A percentile compares a stretch with the other conserved stretches of the same genome.
These are phyloP conservation scores for Warburgia ugandensis DNA, from an alignment of 164 flowering plant genomes.

Conservation along the genomic window DNA sequence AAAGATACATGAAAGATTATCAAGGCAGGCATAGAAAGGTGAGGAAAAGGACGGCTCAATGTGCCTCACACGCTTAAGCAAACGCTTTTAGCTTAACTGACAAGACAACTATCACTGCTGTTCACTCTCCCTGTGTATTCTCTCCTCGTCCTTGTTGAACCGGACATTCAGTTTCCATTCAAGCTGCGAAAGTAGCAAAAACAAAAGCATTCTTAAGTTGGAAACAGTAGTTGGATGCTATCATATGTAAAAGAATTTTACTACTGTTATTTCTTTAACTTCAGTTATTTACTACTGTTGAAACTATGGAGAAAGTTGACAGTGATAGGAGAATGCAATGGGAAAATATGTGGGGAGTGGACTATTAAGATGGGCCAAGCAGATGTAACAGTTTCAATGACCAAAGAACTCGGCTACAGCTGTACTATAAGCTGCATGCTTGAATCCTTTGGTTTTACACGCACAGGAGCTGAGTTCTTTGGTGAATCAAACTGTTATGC, in stretches of 20 bases:
- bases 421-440: too few species aligned
- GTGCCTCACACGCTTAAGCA: neutral
- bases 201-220: neutral
- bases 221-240: neutral
- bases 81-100: neutral
- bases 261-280: neutral
- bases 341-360: too few species aligned
- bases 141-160: constrained; percentile 13
- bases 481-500: neutral
- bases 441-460: neutral
- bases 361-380: too few species aligned
- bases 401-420: too few species aligned
- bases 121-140: constrained; percentile 2
- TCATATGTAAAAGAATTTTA: neutral
- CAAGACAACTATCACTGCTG: neutral
- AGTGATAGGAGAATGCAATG: too few species aligned
- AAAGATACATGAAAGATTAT: constrained; percentile 10
- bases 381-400: too few species aligned
- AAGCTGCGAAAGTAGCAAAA: constrained; percentile 17
- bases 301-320: neutral
- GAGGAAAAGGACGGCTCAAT: neutral
- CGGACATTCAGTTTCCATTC: constrained; percentile 20
- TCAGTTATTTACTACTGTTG: neutral
- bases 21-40: neutral
- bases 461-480: neutral